Percentiles rank a stretch among this genome's conserved stretches.
Conservation (phyloP, 148 eudicot species). For the Pharnaceum exiguum region DNA sequence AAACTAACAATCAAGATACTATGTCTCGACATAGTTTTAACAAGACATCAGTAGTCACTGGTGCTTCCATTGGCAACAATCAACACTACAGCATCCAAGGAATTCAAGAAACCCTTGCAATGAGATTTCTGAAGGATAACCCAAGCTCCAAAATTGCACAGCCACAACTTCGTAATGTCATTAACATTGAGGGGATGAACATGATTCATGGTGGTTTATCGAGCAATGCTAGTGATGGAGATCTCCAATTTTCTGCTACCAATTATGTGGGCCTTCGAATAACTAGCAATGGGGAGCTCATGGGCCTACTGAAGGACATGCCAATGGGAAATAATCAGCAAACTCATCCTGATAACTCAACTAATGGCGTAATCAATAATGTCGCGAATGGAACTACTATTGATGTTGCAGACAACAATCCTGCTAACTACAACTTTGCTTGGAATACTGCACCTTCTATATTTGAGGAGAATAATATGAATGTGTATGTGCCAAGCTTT, state of each 20-base stretch:
- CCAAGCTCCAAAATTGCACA: not conserved
- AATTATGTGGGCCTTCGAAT: conserved; percentile 29
- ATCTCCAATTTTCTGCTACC: not conserved
- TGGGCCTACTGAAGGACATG: conserved; percentile 3
- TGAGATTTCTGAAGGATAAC: not conserved
- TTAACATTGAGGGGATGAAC: not conserved
- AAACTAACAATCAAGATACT: not conserved
- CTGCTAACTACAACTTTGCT: not conserved
- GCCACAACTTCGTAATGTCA: not conserved
- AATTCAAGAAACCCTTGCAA: not conserved
- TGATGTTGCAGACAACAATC: not conserved
- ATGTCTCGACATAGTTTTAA: not conserved
- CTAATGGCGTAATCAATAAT: not conserved
- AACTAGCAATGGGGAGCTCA: conserved; percentile 10
- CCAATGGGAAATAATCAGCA: not conserved
- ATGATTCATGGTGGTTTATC: not conserved
- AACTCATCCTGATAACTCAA: not conserved
- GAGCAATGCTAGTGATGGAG: not conserved
- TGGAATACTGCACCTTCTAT: not conserved
- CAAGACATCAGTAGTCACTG: not conserved
- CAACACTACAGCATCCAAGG: not conserved
- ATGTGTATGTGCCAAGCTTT: not conserved
- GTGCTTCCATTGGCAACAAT: not conserved
- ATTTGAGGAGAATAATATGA: not conserved
- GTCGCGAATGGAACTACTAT: not conserved